A percentile compares a stretch with the other conserved stretches of the same genome.
phyloP scores from a whole-genome alignment of 1,139 yeast genomes.

The Saccharomycopsis hybrid region DNA sequence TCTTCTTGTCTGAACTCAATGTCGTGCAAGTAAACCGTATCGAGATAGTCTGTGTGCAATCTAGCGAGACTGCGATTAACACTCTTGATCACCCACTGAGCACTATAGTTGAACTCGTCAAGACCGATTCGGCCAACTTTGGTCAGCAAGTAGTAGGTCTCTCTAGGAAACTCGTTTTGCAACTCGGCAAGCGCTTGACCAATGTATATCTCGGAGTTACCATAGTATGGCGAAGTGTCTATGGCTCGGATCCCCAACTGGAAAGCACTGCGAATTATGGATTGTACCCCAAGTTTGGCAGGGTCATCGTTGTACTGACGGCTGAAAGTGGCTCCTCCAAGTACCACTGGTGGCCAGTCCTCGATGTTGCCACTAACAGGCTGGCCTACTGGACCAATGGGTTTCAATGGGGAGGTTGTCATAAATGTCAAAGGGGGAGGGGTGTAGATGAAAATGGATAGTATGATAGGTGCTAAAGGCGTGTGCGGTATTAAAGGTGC shows the following conservation, averaged over 20 bases:
- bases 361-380: slow-evolving; percentile 10
- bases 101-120: slow-evolving; percentile 70
- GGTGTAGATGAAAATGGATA: too few species aligned
- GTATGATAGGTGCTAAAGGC: too few species aligned
- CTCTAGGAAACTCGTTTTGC: slow-evolving; percentile 45
- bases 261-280: slow-evolving; percentile 56
- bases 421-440: too few species aligned
- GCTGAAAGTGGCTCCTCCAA: slow-evolving; percentile 87
- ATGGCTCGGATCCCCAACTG: slow-evolving; percentile 65
- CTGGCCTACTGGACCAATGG: slow-evolving; percentile 7
- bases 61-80: slow-evolving; percentile 61
- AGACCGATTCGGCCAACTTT: slow-evolving; percentile 75
- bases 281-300: slow-evolving; percentile 45
- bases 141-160: slow-evolving; percentile 66
- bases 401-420: not conserved
- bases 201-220: slow-evolving; percentile 71
- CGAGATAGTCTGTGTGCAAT: slow-evolving; percentile 61
- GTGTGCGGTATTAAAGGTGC: too few species aligned
- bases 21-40: slow-evolving; percentile 81
- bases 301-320: slow-evolving; percentile 71
- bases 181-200: slow-evolving; percentile 57
- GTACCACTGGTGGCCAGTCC: slow-evolving; percentile 46
- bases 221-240: slow-evolving; percentile 92
- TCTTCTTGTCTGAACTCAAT: slow-evolving; percentile 67
- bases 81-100: slow-evolving; percentile 52